Evolutionary conservation across 257 asterid species (phyloP), one percentile per base, ranked within the genome.

Genomic region (Gentiana macrophylla): DNA sequence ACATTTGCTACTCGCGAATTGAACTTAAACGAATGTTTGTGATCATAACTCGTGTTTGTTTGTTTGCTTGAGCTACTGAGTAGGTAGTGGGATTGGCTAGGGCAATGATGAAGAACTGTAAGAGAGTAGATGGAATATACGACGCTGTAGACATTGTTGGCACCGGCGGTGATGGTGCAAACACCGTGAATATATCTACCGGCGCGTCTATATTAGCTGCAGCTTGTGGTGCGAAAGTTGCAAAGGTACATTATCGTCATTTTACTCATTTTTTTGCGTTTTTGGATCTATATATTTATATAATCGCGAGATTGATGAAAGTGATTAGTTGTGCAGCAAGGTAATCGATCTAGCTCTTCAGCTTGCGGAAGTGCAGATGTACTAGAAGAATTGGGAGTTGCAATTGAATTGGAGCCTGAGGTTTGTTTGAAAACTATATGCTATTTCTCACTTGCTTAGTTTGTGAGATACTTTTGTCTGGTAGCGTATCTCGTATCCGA

Each of bases 281-380:
- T 45, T 24, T 12, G 49, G 46, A 10, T 41, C 2, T 41, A 41
- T 5, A 24, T 24, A 24, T 24, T 24, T 24, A 24, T 24, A 24
- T 24, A 53, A 6, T 37, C 48, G 35, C 8, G 35, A 49, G 32
- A 37, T 12, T 52, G 32, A 41, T 34, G 24, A 35, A 53, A 9
- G 37, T 41, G 1, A 8, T 3, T 52, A 43, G 45, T 54, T n/a
- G n/a, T 62, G 64, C 77, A 88, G 97, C 97, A 89, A 89, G 97
- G 97, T 62, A 85, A 70, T 44, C 78, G 97, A 53, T 89, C 95
- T 12, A 89, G 95, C 68, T 89, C 97, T 34, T 89, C 97, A 11
- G 83, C 95, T 55, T 89, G 97, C 74, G 97, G 95, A 47, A 88
- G 97, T 44, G 97, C 95, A 0, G 95, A 89, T 68, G 95, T 89